These are phyloP conservation scores for Arctium lappa DNA, from an alignment of 129 eudicot species.

Conservation along the genomic window DNA sequence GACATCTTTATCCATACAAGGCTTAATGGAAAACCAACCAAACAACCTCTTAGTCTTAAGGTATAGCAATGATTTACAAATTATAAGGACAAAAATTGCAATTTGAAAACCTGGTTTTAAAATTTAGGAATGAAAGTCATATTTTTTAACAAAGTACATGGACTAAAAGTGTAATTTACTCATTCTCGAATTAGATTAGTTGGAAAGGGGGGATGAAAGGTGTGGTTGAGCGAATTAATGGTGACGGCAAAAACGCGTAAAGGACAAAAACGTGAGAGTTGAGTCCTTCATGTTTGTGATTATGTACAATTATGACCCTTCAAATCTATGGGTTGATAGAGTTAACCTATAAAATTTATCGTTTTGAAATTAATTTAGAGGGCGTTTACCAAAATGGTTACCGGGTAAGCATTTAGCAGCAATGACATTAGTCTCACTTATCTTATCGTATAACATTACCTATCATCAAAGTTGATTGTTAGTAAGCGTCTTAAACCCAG, in stretches of 20 bases:
- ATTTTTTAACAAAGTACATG: background rate
- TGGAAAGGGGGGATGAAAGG: constrained; percentile 7
- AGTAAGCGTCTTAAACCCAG: no score
- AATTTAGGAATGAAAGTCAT: background rate
- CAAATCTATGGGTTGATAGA: background rate
- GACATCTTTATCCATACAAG: no score
- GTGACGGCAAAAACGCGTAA: constrained; percentile 59
- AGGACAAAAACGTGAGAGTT: constrained; percentile 11
- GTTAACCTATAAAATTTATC: background rate
- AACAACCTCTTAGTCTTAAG: background rate
- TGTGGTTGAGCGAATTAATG: constrained; percentile 36
- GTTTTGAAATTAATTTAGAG: background rate
- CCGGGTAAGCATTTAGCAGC: no score
- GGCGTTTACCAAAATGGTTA: no score
- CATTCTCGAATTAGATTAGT: constrained; percentile 8
- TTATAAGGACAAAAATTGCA: background rate
- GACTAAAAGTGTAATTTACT: background rate
- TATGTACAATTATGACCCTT: constrained; percentile 7
- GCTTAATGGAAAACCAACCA: no score
- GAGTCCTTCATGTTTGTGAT: constrained; percentile 13
- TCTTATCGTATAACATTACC: no score
- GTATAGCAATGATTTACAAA: background rate
- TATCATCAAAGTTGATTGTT: no score
- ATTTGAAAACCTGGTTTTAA: no score
- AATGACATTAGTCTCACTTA: no score